phyloP scores from a whole-genome alignment of 306 rosid species.

The Trifolium pratense region DNA sequence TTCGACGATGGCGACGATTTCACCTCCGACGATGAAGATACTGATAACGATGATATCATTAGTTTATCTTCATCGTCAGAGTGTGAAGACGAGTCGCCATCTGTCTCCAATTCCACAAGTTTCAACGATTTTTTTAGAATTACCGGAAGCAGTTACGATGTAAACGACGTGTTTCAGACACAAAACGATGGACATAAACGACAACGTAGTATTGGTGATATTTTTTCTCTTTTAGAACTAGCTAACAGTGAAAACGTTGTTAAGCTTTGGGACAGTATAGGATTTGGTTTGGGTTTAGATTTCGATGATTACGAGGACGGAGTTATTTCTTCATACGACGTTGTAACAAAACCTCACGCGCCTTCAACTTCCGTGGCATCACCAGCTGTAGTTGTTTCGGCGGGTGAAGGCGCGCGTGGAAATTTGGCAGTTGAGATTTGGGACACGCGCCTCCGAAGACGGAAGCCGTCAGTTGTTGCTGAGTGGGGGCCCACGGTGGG shows the following conservation, averaged over 20 bases:
- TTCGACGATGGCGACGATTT: slow-evolving; percentile 43
- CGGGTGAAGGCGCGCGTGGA: slow-evolving; percentile 42
- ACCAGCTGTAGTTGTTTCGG: slow-evolving; percentile 48
- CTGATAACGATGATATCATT: slow-evolving; percentile 21
- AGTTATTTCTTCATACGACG: slow-evolving; percentile 42
- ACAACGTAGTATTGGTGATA: slow-evolving; percentile 53
- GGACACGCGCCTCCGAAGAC: slow-evolving; percentile 74
- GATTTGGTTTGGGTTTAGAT: slow-evolving; percentile 57
- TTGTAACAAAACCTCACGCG: not conserved
- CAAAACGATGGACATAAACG: slow-evolving; percentile 41
- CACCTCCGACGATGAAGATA: slow-evolving; percentile 36
- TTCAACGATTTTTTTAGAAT: slow-evolving; percentile 52
- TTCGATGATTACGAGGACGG: slow-evolving; percentile 45
- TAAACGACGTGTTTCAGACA: slow-evolving; percentile 35
- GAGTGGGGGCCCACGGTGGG: slow-evolving; percentile 77
- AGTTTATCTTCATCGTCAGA: slow-evolving; percentile 49
- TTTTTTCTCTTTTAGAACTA: slow-evolving; percentile 67
- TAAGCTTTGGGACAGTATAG: slow-evolving; percentile 80
- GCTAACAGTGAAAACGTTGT: slow-evolving; percentile 71
- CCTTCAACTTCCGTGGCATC: slow-evolving; percentile 45
- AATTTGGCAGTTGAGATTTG: slow-evolving; percentile 53
- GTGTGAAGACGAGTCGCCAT: slow-evolving; percentile 41
- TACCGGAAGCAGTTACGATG: slow-evolving; percentile 43
- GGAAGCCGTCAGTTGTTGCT: slow-evolving; percentile 65
- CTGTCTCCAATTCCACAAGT: slow-evolving; percentile 4